A percentile compares a stretch with the other conserved stretches of the same genome.
Evolutionary conservation across 1,284 basidiomycete species (phyloP).

Genomic region (Pseudozyma flocculosa): DNA sequence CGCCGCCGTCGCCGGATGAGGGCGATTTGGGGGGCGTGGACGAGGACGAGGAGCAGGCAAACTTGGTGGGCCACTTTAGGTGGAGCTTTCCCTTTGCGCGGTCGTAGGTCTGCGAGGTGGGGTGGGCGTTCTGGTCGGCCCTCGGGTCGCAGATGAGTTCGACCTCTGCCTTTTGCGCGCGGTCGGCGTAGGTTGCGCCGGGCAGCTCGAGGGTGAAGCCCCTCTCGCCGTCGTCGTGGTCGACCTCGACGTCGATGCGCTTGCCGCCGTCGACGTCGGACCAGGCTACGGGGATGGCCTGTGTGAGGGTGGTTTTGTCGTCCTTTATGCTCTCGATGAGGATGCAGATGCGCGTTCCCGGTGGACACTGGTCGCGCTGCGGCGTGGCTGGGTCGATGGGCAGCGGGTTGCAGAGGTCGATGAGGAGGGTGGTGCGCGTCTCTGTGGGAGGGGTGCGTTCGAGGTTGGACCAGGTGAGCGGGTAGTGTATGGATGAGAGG

Average conservation of each 20-base stretch:
- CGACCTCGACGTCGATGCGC: slow-evolving; percentile 31
- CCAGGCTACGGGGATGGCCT: slow-evolving; percentile 38
- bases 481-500: slow-evolving; percentile 30
- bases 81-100: slow-evolving; percentile 29
- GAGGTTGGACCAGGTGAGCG: slow-evolving; percentile 25
- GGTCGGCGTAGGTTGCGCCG: slow-evolving; percentile 22
- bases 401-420: slow-evolving; percentile 35
- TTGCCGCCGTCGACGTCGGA: slow-evolving; percentile 23
- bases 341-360: slow-evolving; percentile 39
- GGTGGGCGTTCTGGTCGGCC: slow-evolving; percentile 24
- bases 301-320: slow-evolving; percentile 25
- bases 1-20: slow-evolving; percentile 4
- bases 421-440: slow-evolving; percentile 29
- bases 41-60: slow-evolving; percentile 25
- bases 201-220: slow-evolving; percentile 27
- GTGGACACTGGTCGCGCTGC: slow-evolving; percentile 34
- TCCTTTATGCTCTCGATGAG: slow-evolving; percentile 37
- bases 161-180: slow-evolving; percentile 28
- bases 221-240: slow-evolving; percentile 33
- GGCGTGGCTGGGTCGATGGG: slow-evolving; percentile 13
- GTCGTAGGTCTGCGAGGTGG: slow-evolving; percentile 26
- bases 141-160: slow-evolving; percentile 36
- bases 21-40: slow-evolving; percentile 8
- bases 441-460: slow-evolving; percentile 33
- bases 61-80: slow-evolving; percentile 34